Conservation (phyloP, 1,284 basidiomycete genomes). For the Ustilago loliicola region DNA sequence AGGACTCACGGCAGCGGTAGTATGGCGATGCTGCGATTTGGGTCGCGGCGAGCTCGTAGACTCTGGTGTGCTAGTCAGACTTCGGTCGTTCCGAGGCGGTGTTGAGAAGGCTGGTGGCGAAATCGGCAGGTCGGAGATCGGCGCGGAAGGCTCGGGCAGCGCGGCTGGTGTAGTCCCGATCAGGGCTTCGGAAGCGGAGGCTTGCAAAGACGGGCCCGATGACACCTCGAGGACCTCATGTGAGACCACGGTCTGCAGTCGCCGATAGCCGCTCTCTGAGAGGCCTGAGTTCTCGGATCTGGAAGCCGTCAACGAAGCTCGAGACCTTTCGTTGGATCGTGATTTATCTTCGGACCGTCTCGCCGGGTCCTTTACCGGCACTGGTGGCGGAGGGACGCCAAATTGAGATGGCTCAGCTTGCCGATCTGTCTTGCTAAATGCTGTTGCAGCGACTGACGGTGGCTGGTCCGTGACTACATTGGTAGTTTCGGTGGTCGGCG, state of each 20-base stretch:
- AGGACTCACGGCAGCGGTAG: conserved; percentile 37
- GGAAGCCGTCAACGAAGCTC: conserved; percentile 18
- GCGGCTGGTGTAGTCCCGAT: not conserved
- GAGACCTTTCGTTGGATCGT: conserved; percentile 9
- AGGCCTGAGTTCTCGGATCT: conserved; percentile 30
- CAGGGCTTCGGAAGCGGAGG: conserved; percentile 23
- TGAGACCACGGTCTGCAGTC: conserved; percentile 48
- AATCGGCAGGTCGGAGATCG: conserved; percentile 7
- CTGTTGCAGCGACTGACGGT: not conserved
- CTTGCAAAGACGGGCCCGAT: conserved; percentile 1
- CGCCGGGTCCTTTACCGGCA: conserved; percentile 44
- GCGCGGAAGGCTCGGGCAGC: not conserved
- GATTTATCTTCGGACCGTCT: conserved; percentile 30
- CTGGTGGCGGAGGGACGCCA: conserved; percentile 21
- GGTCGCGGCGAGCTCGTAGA: conserved; percentile 21
- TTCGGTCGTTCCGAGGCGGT: conserved; percentile 23
- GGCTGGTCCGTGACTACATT: not conserved
- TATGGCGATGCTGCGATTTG: conserved; percentile 45
- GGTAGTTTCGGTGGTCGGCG: conserved; percentile 4
- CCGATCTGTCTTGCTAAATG: not conserved
- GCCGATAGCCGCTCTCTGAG: conserved; percentile 24
- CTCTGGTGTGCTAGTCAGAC: conserved; percentile 30
- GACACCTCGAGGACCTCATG: conserved; percentile 43
- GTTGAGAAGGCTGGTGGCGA: conserved; percentile 7
- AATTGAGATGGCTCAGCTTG: not conserved